Conservation (phyloP, 2,329 filamentous ascomycete species). For the Verticillium nonalfalfae region DNA sequence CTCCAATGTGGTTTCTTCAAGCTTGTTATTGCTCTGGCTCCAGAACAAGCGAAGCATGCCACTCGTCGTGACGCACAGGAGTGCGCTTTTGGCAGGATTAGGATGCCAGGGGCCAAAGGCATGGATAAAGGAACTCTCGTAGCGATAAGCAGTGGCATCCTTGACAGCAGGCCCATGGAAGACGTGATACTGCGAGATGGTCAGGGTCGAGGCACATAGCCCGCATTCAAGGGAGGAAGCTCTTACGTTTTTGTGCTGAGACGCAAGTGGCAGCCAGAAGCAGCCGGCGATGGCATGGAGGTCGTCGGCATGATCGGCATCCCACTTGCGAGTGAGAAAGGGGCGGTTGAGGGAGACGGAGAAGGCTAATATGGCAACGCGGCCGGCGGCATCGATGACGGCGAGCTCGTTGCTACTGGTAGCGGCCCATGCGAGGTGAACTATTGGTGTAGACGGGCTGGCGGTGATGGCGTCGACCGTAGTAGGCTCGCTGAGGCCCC, state of each 20-base stretch:
- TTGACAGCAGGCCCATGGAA: conserved; percentile 59
- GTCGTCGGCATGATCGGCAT: conserved; percentile 66
- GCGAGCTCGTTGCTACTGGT: conserved; percentile 73
- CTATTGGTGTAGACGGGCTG: conserved; percentile 59
- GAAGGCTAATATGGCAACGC: conserved; percentile 68
- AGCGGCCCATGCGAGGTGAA: conserved; percentile 76
- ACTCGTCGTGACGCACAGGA: conserved; percentile 70
- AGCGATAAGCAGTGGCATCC: conserved; percentile 53
- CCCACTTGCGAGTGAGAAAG: conserved; percentile 52
- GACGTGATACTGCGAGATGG: conserved; percentile 28
- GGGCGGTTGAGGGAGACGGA: conserved; percentile 69
- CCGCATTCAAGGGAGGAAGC: background rate
- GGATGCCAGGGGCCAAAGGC: conserved; percentile 70
- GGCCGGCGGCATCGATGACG: conserved; percentile 71
- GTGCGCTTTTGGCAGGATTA: conserved; percentile 60
- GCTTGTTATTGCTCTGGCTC: conserved; percentile 64
- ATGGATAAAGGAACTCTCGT: conserved; percentile 59
- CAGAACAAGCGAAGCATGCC: conserved; percentile 72
- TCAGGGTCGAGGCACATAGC: background rate
- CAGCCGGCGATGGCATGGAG: conserved; percentile 73
- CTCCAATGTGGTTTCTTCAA: conserved; percentile 67
- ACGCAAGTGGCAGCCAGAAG: conserved; percentile 70
- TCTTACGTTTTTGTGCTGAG: conserved; percentile 32
- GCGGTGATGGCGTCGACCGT: conserved; percentile 54
- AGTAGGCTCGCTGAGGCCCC: conserved; percentile 71